Percentiles rank a stretch among this genome's conserved stretches.
phyloP scores from a whole-genome alignment of 2,329 filamentous ascomycete genomes.

The Ambrosiella beaveri region DNA sequence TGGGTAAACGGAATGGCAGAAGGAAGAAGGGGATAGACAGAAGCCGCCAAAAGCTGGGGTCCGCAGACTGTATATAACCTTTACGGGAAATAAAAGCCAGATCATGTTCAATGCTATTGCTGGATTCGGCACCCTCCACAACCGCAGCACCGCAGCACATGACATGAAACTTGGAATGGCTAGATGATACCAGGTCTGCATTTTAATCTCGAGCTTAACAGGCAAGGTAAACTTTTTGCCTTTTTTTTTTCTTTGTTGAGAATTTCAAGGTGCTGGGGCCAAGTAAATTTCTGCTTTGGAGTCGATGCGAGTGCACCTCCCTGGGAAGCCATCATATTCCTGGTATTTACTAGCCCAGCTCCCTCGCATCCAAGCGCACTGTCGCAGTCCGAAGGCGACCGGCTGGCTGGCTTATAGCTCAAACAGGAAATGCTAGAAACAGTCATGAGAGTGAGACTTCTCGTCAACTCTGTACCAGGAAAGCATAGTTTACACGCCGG shows the following conservation, averaged over 20 bases:
- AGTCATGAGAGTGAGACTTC: too few species aligned
- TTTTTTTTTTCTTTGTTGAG: too few species aligned
- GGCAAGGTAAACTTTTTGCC: too few species aligned
- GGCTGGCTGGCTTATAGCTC: neutral
- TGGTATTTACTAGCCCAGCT: neutral
- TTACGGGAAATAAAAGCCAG: slow-evolving; percentile 3
- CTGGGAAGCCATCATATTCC: neutral
- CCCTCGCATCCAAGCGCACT: neutral
- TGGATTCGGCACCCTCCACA: neutral
- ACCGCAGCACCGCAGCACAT: neutral
- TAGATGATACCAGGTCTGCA: slow-evolving; percentile 3
- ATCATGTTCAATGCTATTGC: neutral
- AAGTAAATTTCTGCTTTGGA: neutral
- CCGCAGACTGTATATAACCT: slow-evolving; percentile 10
- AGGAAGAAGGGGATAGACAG: neutral
- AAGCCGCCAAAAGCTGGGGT: slow-evolving; percentile 6
- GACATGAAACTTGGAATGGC: slow-evolving; percentile 6
- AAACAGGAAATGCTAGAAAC: too few species aligned
- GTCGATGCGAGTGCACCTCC: neutral
- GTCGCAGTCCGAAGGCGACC: neutral
- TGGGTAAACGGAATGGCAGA: neutral
- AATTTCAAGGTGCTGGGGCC: too few species aligned
- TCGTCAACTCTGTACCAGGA: too few species aligned
- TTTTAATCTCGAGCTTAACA: neutral
- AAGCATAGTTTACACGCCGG: too few species aligned